Percentiles rank a stretch among this genome's conserved stretches.
phyloP scores from a whole-genome alignment of 768 basidiomycete species.

The Mycena sanguinolenta region DNA sequence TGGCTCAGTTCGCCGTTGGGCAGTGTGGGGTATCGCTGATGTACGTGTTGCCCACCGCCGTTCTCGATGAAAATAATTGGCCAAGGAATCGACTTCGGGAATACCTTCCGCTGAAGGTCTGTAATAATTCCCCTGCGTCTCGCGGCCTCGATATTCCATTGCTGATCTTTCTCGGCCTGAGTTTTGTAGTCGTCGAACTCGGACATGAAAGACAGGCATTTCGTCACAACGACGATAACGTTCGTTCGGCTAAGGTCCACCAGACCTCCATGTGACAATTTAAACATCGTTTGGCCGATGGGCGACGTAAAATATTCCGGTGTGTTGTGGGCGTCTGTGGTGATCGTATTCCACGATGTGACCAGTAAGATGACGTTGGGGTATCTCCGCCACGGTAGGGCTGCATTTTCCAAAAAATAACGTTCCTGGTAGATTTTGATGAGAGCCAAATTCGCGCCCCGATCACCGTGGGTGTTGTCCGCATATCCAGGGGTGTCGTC shows the following conservation, averaged over 20 bases:
- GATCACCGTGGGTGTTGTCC: slow-evolving; percentile 15
- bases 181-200: slow-evolving; percentile 20
- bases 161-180: slow-evolving; percentile 10
- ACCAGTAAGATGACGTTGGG: slow-evolving; percentile 20
- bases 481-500: slow-evolving; percentile 18
- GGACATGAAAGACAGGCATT: slow-evolving; percentile 14
- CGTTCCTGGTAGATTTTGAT: slow-evolving; percentile 3
- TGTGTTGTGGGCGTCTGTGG: slow-evolving; percentile 15
- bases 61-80: slow-evolving; percentile 21
- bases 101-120: slow-evolving; percentile 17
- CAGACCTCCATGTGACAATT: slow-evolving; percentile 8
- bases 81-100: slow-evolving; percentile 12
- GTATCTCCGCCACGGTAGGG: slow-evolving; percentile 14
- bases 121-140: slow-evolving; percentile 10
- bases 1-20: slow-evolving; percentile 23
- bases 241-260: slow-evolving; percentile 16
- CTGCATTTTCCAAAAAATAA: slow-evolving; percentile 13
- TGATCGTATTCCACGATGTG: slow-evolving; percentile 20
- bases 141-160: slow-evolving; percentile 14
- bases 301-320: slow-evolving; percentile 17
- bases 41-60: slow-evolving; percentile 14
- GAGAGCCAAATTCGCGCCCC: slow-evolving; percentile 9
- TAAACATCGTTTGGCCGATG: slow-evolving; percentile 17
- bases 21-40: slow-evolving; percentile 1
- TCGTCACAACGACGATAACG: slow-evolving; percentile 22